These are phyloP conservation scores for Rhododendron ovatum DNA, from an alignment of 148 eudicot genomes.

Conservation along the genomic window DNA sequence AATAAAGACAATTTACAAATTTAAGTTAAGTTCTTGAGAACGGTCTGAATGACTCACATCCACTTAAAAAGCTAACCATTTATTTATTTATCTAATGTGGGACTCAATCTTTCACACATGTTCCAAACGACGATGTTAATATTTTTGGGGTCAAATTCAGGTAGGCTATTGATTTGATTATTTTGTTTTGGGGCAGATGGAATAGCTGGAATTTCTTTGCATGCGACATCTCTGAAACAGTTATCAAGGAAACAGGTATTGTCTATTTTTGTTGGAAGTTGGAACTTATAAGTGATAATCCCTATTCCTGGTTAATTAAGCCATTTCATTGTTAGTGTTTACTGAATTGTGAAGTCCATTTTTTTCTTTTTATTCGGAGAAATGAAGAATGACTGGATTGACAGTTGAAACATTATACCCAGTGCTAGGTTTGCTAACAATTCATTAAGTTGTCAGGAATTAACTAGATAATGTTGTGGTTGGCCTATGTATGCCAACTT, in stretches of 20 bases:
- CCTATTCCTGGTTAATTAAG: background rate
- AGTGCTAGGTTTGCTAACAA: background rate
- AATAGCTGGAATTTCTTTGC: slow-evolving; percentile 97
- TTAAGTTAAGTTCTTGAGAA: too few relatives aligned
- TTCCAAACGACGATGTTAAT: background rate
- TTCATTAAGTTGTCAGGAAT: background rate
- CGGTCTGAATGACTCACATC: too few relatives aligned
- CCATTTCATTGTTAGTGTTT: background rate
- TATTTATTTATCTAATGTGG: too few relatives aligned
- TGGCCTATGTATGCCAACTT: background rate
- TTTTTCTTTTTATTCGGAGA: background rate
- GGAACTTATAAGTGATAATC: slow-evolving; percentile 8
- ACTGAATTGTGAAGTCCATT: background rate
- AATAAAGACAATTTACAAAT: too few relatives aligned
- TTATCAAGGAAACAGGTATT: slow-evolving; percentile 94
- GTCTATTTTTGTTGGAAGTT: slow-evolving; percentile 64
- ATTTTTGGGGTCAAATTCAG: background rate
- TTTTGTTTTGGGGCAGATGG: slow-evolving; percentile 58
- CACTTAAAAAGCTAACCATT: too few relatives aligned
- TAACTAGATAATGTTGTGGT: background rate
- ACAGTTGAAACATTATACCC: background rate
- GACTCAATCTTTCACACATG: too few relatives aligned
- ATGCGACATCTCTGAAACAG: slow-evolving; percentile 71
- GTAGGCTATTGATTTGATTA: slow-evolving; percentile 7
- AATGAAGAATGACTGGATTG: background rate